A percentile compares a stretch with the other conserved stretches of the same genome.
Conservation (phyloP, 2,329 filamentous ascomycete species). For the Ascochyta pisi region DNA sequence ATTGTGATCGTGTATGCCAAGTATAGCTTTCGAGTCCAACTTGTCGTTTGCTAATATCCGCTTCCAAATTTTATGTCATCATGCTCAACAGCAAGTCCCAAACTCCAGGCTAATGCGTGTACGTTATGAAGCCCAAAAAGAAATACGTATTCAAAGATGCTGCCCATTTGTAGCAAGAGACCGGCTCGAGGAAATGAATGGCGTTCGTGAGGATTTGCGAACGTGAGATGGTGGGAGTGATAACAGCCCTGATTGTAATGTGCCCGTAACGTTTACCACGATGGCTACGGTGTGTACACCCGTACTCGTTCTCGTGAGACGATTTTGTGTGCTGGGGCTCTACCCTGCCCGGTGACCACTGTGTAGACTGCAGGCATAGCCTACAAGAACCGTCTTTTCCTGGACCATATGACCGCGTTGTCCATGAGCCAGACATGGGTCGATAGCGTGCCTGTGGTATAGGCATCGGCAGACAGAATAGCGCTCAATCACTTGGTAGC, state of each 20-base stretch:
- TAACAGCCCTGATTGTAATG: slow-evolving; percentile 9
- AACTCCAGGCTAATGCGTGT: slow-evolving; percentile 41
- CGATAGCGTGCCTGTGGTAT: slow-evolving; percentile 86
- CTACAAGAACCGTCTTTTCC: slow-evolving; percentile 80
- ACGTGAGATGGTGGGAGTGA: background rate
- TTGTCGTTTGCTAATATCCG: slow-evolving; percentile 20
- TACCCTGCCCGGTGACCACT: slow-evolving; percentile 36
- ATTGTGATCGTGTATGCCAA: slow-evolving; percentile 37
- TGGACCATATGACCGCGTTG: slow-evolving; percentile 74
- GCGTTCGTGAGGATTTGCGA: background rate
- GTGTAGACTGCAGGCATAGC: slow-evolving; percentile 75
- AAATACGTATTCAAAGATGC: slow-evolving; percentile 16
- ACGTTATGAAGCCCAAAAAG: slow-evolving; percentile 12
- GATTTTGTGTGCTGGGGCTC: slow-evolving; percentile 22
- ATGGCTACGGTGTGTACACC: slow-evolving; percentile 23
- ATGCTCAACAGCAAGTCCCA: slow-evolving; percentile 13
- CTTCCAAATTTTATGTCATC: slow-evolving; percentile 18
- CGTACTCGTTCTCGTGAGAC: slow-evolving; percentile 41
- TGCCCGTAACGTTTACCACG: slow-evolving; percentile 17
- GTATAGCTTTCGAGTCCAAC: slow-evolving; percentile 12
- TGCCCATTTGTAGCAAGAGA: slow-evolving; percentile 22
- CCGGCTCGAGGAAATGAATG: slow-evolving; percentile 35
- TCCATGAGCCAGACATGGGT: slow-evolving; percentile 79
- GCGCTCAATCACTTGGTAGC: slow-evolving; percentile 83
- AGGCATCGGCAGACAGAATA: slow-evolving; percentile 88